Evolutionary conservation across 495 filamentous ascomycete genomes (phyloP).

Genomic region (Daldinia bambusicola): DNA sequence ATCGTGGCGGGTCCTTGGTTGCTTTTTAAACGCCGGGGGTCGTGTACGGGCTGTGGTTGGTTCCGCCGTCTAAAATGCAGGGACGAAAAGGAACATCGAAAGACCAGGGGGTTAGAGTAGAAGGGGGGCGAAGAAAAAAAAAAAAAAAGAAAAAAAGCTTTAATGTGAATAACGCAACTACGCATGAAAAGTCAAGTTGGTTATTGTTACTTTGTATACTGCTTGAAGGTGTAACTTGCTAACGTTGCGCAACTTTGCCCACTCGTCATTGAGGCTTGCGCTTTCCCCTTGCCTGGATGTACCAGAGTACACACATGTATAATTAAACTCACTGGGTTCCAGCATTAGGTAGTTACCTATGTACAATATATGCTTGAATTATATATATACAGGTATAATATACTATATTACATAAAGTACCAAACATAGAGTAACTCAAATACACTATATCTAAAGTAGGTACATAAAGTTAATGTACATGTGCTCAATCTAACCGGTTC

Average conservation of each 20-base stretch:
- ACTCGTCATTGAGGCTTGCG: conserved; percentile 9
- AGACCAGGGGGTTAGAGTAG: background rate
- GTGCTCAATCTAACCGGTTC: background rate
- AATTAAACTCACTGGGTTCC: too few relatives aligned
- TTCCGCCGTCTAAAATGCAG: conserved; percentile 36
- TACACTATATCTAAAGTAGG: too few relatives aligned
- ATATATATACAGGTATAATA: too few relatives aligned
- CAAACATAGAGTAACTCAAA: too few relatives aligned
- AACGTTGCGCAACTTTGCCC: conserved; percentile 27
- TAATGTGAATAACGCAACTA: conserved; percentile 30
- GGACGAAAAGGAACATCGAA: conserved; percentile 17
- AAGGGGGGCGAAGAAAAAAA: background rate
- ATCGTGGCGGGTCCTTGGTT: background rate
- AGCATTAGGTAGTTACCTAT: too few relatives aligned
- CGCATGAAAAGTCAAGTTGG: too few relatives aligned
- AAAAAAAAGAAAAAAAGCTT: conserved; percentile 11
- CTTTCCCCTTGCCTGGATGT: background rate
- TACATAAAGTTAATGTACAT: too few relatives aligned
- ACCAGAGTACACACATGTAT: background rate
- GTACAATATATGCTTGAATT: too few relatives aligned
- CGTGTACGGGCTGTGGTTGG: conserved; percentile 35
- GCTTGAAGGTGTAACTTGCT: background rate
- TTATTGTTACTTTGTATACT: too few relatives aligned
- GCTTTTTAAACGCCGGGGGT: background rate
- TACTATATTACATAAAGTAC: too few relatives aligned